Conservation (phyloP, 345 rosid genomes). For the Murraya koenigii region DNA sequence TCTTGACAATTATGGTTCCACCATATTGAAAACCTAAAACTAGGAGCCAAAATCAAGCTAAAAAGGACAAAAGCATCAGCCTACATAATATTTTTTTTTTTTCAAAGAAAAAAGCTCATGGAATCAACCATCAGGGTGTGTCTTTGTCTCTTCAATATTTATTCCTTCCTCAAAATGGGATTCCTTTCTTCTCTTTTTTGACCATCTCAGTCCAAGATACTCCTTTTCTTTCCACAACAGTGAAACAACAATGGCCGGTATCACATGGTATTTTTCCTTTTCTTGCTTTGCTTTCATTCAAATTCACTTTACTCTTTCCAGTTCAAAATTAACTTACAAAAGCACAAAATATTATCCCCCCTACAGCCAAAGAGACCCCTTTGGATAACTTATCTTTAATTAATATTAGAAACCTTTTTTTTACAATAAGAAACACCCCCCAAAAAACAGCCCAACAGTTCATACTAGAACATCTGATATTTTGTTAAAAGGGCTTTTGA, state of each 20-base stretch:
- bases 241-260: slow-evolving; percentile 10
- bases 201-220: slow-evolving; percentile 39
- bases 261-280: slow-evolving; percentile 22
- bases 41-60: slow-evolving; percentile 6
- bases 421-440: slow-evolving; percentile 21
- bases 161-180: slow-evolving; percentile 21
- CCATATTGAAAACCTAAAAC: slow-evolving; percentile 15
- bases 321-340: slow-evolving; percentile 14
- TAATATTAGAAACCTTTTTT: slow-evolving; percentile 19
- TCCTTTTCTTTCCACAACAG: slow-evolving; percentile 20
- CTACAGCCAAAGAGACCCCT: slow-evolving; percentile 14
- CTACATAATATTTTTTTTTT: slow-evolving; percentile 11
- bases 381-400: slow-evolving; percentile 14
- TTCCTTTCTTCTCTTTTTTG: slow-evolving; percentile 31
- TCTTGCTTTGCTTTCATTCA: slow-evolving; percentile 16
- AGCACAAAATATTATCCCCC: neutral
- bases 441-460: slow-evolving; percentile 13
- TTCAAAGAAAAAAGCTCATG: no score
- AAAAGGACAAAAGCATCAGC: slow-evolving; percentile 1
- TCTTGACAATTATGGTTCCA: slow-evolving; percentile 26
- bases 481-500: slow-evolving; percentile 6
- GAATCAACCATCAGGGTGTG: neutral
- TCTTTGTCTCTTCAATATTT: slow-evolving; percentile 9
- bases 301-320: slow-evolving; percentile 24
- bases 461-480: neutral